Evolutionary conservation across 331 rosid species (phyloP).

Genomic region (Ulmus americana): DNA sequence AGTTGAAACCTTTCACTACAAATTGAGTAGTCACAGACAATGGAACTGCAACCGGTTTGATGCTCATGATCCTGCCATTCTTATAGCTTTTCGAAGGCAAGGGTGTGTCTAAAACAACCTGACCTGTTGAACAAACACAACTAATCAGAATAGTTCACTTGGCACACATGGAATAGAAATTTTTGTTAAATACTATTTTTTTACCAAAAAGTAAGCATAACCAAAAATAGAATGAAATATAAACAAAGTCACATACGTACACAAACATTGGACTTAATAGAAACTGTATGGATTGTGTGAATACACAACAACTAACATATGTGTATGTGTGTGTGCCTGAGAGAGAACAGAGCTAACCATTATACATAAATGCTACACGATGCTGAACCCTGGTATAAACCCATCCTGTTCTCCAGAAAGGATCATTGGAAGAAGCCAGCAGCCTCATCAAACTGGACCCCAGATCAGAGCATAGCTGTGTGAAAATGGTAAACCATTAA

Average conservation of each 20-base stretch:
- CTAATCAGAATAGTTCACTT: conserved; percentile 8
- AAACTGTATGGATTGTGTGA: too few relatives aligned
- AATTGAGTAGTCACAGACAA: conserved; percentile 44
- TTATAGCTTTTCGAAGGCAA: conserved; percentile 46
- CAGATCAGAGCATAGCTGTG: conserved; percentile 63
- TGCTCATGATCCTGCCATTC: conserved; percentile 50
- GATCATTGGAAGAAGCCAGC: conserved; percentile 43
- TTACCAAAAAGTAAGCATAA: background rate
- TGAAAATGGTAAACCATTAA: conserved; percentile 3
- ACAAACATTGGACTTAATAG: too few relatives aligned
- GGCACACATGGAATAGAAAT: too few relatives aligned
- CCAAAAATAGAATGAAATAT: background rate
- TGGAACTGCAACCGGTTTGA: conserved; percentile 88
- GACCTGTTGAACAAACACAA: conserved; percentile 47
- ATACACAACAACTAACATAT: too few relatives aligned
- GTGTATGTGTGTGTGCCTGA: background rate
- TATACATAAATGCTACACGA: conserved; percentile 53
- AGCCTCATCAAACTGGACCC: conserved; percentile 67
- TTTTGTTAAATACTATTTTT: background rate
- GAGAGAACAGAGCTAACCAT: conserved; percentile 44
- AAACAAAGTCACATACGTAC: background rate
- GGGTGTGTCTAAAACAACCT: conserved; percentile 66
- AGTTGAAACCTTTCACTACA: conserved; percentile 70
- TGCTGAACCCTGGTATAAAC: conserved; percentile 59
- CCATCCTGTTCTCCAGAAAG: conserved; percentile 94